These are phyloP conservation scores for Linum tenue DNA, from an alignment of 345 rosid species.

Conservation along the genomic window DNA sequence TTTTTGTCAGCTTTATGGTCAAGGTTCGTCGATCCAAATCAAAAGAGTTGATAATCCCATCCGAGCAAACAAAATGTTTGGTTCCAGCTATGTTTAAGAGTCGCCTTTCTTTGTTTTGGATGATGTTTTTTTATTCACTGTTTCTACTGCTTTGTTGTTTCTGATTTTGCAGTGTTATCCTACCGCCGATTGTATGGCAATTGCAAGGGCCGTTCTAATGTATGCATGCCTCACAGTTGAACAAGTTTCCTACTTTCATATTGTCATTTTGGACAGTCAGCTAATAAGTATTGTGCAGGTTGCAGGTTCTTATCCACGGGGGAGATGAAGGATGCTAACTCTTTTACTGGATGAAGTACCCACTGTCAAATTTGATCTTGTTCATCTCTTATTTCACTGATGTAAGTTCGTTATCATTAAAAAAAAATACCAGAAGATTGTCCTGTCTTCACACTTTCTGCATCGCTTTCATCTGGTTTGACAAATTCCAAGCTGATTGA, in stretches of 20 bases:
- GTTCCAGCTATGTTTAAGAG: background rate
- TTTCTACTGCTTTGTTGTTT: constrained; percentile 11
- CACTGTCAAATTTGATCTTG: constrained; percentile 55
- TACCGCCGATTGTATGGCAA: constrained; percentile 87
- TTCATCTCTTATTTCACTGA: constrained; percentile 48
- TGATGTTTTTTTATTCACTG: constrained; percentile 3
- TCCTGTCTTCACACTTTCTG: background rate
- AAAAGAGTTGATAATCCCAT: constrained; percentile 2
- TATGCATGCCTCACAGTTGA: constrained; percentile 24
- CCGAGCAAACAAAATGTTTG: background rate
- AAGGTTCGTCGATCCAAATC: constrained; percentile 43
- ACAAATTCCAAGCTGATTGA: too few relatives aligned
- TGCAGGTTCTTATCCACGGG: constrained; percentile 76
- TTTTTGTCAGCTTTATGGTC: constrained; percentile 68
- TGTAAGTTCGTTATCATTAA: constrained; percentile 34
- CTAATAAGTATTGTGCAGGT: constrained; percentile 10
- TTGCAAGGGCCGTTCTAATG: constrained; percentile 71
- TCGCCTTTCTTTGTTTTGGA: background rate
- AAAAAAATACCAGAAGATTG: too few relatives aligned
- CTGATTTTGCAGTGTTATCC: constrained; percentile 79
- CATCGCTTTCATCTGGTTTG: background rate
- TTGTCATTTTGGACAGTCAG: background rate
- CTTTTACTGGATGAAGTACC: constrained; percentile 54
- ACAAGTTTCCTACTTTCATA: constrained; percentile 1
- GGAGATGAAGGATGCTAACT: constrained; percentile 46